phyloP scores from a whole-genome alignment of 2,329 filamentous ascomycete genomes.

The Beauveria scarabaeidicola region DNA sequence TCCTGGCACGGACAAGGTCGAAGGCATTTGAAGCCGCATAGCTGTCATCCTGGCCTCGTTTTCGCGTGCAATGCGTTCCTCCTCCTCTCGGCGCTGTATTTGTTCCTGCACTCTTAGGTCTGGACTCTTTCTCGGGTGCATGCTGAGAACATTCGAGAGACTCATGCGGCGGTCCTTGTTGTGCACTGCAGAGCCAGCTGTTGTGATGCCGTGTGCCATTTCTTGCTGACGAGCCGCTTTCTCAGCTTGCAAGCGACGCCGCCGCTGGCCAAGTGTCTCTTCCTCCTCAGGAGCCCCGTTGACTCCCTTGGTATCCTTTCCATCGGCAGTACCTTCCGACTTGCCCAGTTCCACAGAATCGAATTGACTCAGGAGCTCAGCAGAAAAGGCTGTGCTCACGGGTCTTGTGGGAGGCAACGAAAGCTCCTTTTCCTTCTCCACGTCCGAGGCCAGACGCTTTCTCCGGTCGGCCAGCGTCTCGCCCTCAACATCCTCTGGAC shows the following conservation, averaged over 20 bases:
- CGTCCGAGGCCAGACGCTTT: constrained; percentile 47
- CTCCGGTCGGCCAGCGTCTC: constrained; percentile 60
- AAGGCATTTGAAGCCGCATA: constrained; percentile 42
- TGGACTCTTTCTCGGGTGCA: constrained; percentile 31
- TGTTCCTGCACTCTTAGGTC: constrained; percentile 36
- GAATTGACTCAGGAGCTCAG: constrained; percentile 60
- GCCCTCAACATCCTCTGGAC: constrained; percentile 50
- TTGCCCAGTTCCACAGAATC: constrained; percentile 40
- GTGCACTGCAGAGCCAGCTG: constrained; percentile 12
- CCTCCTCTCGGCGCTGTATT: constrained; percentile 31
- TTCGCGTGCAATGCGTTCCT: constrained; percentile 31
- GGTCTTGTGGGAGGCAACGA: constrained; percentile 45
- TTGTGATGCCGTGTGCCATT: constrained; percentile 31
- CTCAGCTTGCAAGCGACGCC: constrained; percentile 63
- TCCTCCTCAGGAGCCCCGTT: constrained; percentile 45
- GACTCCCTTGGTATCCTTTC: constrained; percentile 27
- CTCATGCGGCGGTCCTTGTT: constrained; percentile 32
- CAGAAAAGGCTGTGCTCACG: constrained; percentile 57
- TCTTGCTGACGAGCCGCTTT: constrained; percentile 54
- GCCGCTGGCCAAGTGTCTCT: constrained; percentile 71
- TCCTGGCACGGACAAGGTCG: constrained; percentile 25
- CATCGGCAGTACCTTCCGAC: constrained; percentile 25
- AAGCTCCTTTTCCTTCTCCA: constrained; percentile 39
- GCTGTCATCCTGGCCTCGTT: constrained; percentile 41
- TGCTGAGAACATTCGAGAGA: constrained; percentile 50